phyloP scores from a whole-genome alignment of 2,329 filamentous ascomycete species.

The Hypoxylon sp. region DNA sequence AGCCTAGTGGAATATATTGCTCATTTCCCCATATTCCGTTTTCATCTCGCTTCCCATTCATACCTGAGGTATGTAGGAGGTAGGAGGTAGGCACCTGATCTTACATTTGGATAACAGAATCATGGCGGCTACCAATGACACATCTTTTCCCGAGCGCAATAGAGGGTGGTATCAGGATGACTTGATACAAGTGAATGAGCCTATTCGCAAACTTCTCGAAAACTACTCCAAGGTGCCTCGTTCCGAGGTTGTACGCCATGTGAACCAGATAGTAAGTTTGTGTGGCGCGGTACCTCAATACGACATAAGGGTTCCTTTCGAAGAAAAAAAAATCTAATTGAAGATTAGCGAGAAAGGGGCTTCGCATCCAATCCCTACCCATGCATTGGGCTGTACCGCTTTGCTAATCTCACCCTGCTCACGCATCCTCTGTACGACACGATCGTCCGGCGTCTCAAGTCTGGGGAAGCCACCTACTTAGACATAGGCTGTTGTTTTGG shows the following conservation, averaged over 20 bases:
- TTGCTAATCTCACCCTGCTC: constrained; percentile 40
- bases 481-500: constrained; percentile 54
- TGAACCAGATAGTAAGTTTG: constrained; percentile 43
- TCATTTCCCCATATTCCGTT: background rate
- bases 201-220: constrained; percentile 44
- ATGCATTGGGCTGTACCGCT: constrained; percentile 45
- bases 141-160: constrained; percentile 33
- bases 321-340: constrained; percentile 4
- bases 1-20: background rate
- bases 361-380: constrained; percentile 43
- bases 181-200: constrained; percentile 42
- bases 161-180: constrained; percentile 42
- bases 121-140: constrained; percentile 43
- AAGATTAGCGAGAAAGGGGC: constrained; percentile 38
- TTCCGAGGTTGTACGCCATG: constrained; percentile 40
- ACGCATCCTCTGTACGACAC: constrained; percentile 31
- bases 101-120: background rate
- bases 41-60: background rate
- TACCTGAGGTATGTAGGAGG: background rate
- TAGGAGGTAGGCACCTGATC: too few species aligned
- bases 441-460: constrained; percentile 39
- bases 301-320: background rate
- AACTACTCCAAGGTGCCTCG: constrained; percentile 42
- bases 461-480: constrained; percentile 40
- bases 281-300: background rate